These are phyloP conservation scores for Hypoxylon fuscum DNA, from an alignment of 495 filamentous ascomycete genomes.

Conservation along the genomic window DNA sequence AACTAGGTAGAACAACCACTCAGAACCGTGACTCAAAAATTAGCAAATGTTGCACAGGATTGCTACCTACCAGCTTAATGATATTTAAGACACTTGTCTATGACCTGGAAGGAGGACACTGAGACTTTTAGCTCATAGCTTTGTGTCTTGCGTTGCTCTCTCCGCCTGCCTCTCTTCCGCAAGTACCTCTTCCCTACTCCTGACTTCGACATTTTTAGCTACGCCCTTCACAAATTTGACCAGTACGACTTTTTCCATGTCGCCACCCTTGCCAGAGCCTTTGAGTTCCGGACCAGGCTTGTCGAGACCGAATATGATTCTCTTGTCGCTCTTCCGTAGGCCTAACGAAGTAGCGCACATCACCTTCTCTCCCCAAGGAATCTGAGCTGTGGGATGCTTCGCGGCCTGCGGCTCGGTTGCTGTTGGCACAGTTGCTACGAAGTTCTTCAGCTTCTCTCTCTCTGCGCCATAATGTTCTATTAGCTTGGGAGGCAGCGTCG, in stretches of 20 bases:
- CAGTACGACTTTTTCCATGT: conserved; percentile 76
- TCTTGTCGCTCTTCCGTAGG: conserved; percentile 61
- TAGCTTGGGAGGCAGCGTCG: conserved; percentile 31
- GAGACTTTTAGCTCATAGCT: conserved; percentile 36
- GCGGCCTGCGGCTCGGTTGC: conserved; percentile 20
- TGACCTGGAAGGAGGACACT: conserved; percentile 6
- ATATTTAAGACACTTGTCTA: not conserved
- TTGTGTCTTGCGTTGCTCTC: conserved; percentile 15
- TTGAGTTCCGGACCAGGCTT: conserved; percentile 76
- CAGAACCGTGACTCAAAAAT: not conserved
- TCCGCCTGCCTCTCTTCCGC: conserved; percentile 46
- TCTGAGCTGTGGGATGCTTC: conserved; percentile 48
- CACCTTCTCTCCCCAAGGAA: conserved; percentile 79
- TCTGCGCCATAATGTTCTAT: conserved; percentile 60
- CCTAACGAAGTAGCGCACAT: conserved; percentile 74
- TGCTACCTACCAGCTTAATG: not conserved
- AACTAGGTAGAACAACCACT: not conserved
- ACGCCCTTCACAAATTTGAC: conserved; percentile 69
- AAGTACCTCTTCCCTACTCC: conserved; percentile 61
- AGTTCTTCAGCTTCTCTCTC: conserved; percentile 65
- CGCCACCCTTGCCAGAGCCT: conserved; percentile 68
- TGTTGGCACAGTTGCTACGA: conserved; percentile 58
- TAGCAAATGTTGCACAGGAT: not conserved
- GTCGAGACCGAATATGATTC: conserved; percentile 72
- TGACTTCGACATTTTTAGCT: conserved; percentile 63